Evolutionary conservation across 345 rosid species (phyloP).

Genomic region (Eucalyptus shirleyi): DNA sequence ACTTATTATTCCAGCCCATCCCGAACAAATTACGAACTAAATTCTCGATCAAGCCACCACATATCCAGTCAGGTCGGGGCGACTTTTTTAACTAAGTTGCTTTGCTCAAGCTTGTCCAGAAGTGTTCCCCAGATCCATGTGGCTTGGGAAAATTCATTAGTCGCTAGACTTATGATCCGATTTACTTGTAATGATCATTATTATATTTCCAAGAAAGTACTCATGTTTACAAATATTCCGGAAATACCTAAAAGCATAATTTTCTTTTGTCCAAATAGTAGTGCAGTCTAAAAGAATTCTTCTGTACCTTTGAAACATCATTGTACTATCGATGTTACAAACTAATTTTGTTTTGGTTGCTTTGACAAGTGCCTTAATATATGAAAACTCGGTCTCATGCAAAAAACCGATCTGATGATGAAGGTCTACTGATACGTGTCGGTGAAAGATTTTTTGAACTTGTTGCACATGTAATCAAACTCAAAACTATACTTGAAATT

Average conservation of each 20-base stretch:
- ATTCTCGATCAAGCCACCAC: not conserved
- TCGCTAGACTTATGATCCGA: not conserved
- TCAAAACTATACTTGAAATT: not conserved
- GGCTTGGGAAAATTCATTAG: not conserved
- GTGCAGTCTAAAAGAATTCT: not conserved
- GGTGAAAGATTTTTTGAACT: not conserved
- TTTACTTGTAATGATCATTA: not conserved
- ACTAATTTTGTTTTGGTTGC: not conserved
- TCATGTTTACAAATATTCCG: not conserved
- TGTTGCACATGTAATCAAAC: not conserved
- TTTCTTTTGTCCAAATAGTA: not conserved
- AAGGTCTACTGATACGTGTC: not conserved
- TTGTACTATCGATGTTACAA: not conserved
- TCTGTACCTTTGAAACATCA: not conserved
- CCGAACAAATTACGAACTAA: not conserved
- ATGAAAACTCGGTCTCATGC: not conserved
- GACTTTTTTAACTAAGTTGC: not conserved
- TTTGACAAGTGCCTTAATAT: not conserved
- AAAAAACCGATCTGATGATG: not conserved
- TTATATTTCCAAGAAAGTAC: not conserved
- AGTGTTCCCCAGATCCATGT: not conserved
- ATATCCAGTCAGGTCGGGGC: not conserved
- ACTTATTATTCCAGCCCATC: not conserved
- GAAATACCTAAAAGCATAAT: not conserved
- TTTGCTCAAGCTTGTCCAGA: not conserved